A percentile compares a stretch with the other conserved stretches of the same genome.
Evolutionary conservation across 768 basidiomycete species (phyloP).

Genomic region (Chalciporus chontae): DNA sequence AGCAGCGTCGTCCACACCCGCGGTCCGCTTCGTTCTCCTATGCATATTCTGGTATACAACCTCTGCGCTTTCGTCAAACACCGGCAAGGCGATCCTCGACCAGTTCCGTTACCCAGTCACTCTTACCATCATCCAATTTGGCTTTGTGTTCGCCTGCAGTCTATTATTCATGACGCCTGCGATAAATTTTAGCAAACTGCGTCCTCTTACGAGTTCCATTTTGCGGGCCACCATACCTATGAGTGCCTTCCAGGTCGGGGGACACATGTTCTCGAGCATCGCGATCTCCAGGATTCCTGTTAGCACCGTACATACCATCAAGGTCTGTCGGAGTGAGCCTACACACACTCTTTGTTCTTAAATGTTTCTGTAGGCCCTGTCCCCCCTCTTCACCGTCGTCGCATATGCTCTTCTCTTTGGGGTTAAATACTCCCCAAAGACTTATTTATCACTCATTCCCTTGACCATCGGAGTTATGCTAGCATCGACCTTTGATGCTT

Average conservation of each 20-base stretch:
- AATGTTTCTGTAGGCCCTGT: conserved; percentile 66
- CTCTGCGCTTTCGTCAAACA: conserved; percentile 93
- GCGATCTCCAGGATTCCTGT: conserved; percentile 96
- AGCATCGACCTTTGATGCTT: conserved; percentile 90
- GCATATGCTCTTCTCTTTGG: conserved; percentile 93
- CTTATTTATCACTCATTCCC: conserved; percentile 92
- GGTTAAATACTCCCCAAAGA: conserved; percentile 88
- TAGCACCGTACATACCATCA: conserved; percentile 98
- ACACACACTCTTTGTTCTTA: conserved; percentile 2
- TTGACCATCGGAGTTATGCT: conserved; percentile 97
- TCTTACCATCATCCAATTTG: conserved; percentile 96
- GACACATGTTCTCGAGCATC: conserved; percentile 97
- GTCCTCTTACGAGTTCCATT: conserved; percentile 69
- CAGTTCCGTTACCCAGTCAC: conserved; percentile 95
- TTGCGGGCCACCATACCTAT: conserved; percentile 83
- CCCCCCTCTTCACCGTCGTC: conserved; percentile 94
- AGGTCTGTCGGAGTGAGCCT: conserved; percentile 50
- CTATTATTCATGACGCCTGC: conserved; percentile 77
- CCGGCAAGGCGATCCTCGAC: conserved; percentile 91
- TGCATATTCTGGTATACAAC: conserved; percentile 92
- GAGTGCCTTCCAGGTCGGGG: conserved; percentile 97
- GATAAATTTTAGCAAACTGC: conserved; percentile 63
- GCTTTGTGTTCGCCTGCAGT: conserved; percentile 87
- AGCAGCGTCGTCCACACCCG: conserved; percentile 21
- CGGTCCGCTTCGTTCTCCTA: conserved; percentile 64